Percentiles rank a stretch among this genome's conserved stretches.
These are phyloP conservation scores for Parathielavia appendiculata DNA, from an alignment of 495 filamentous ascomycete genomes.

Conservation along the genomic window DNA sequence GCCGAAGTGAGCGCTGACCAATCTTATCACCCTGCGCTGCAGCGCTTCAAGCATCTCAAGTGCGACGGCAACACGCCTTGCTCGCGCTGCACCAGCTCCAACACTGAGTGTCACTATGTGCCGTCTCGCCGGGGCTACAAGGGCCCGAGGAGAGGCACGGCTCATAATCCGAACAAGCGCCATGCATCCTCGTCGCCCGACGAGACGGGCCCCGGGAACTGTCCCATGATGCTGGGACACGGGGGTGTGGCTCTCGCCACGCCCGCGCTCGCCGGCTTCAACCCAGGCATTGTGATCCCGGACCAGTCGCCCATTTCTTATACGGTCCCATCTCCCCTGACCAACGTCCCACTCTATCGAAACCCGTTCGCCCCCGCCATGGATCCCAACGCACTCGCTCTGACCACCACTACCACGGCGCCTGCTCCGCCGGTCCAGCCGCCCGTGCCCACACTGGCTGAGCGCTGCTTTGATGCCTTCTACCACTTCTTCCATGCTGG, in stretches of 20 bases:
- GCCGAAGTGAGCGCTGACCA: conserved; percentile 11
- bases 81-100: conserved; percentile 39
- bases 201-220: conserved; percentile 35
- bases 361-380: conserved; percentile 32
- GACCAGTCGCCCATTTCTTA: conserved; percentile 40
- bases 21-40: conserved; percentile 15
- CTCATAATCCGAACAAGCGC: conserved; percentile 48
- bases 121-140: conserved; percentile 50
- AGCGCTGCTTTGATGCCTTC: conserved; percentile 52
- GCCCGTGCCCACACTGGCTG: conserved; percentile 34
- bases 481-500: conserved; percentile 62
- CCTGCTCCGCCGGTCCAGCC: conserved; percentile 24
- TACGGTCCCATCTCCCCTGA: conserved; percentile 28
- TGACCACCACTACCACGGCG: conserved; percentile 23
- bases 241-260: conserved; percentile 27
- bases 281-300: conserved; percentile 34
- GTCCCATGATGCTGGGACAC: conserved; percentile 44
- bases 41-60: conserved; percentile 49
- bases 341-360: conserved; percentile 35
- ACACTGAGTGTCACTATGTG: conserved; percentile 45
- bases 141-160: conserved; percentile 40
- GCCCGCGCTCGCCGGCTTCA: conserved; percentile 32
- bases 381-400: conserved; percentile 29
- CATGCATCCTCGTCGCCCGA: conserved; percentile 46
- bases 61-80: conserved; percentile 46